Evolutionary conservation across 2,329 filamentous ascomycete genomes (phyloP), one percentile per base, ranked within the genome.

Genomic region (Diaporthe batatas): DNA sequence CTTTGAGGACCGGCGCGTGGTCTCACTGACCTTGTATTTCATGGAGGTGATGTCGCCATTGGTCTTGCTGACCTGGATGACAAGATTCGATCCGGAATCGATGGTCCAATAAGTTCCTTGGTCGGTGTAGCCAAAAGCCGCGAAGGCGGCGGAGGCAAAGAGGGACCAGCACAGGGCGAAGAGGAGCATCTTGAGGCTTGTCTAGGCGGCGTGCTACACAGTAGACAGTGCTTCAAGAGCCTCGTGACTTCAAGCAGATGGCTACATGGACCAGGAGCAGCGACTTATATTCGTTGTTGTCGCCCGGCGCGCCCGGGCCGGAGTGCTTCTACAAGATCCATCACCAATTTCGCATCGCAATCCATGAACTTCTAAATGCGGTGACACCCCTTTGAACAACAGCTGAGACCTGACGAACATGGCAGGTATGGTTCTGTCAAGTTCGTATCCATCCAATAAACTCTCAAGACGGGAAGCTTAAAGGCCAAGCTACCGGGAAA

Each of bases 91-190:
- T 0, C 80, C 79, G 23, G 77, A 79, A 73, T 79, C 82, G 49
- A 83, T 81, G n/a, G 82, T 79, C 73, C 82, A 84, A 73, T 82
- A 81, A 47, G 77, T 79, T 32, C 79, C 81, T 67, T 81, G 78
- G 32, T 84, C 82, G 1, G 79, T 81, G 75, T 81, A 84, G 32
- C 83, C 83, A 77, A 81, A 84, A 8, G 79, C 81, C 44, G 83
- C 83, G 5, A 80, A 77, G 29, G 79, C 82, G 49, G 74, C 75
- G 14, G 78, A 80, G 76, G 75, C 76, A 62, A 76, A 78, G 54
- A 78, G 73, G n/a, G 77, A 73, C 49, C 74, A 78, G 23, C 80
- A 62, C 25, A 78, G 68, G 5, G 76, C 73, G 29, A 81, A 59
- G 6, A 81, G 58, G 70, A 81, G 70, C 79, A 80, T 80, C 6